Evolutionary conservation across 345 rosid genomes (phyloP), one percentile per base, ranked within the genome.

Genomic region (Citrus cavaleriei): DNA sequence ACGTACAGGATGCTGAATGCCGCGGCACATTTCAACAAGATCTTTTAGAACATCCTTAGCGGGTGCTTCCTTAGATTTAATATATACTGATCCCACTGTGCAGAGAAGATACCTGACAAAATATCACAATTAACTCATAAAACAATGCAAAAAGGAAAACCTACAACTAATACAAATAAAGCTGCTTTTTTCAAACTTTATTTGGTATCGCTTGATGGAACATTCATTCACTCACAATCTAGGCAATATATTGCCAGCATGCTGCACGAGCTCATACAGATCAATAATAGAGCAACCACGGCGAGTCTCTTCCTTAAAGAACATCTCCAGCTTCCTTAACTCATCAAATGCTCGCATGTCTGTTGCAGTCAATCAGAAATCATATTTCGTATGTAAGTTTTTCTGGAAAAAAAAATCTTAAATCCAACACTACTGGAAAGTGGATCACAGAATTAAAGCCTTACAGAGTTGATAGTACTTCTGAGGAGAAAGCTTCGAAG

Each of bases 21-120:
- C 99, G 70, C 97, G 99, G 66, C 99, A 96, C 99, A 96, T 96
- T 84, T 96, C 99, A 69, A 96, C 99, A 42, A 96, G 97, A 89
- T 96, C 99, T 84, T 94, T 96, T 63, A 96, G 98, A 70, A 96
- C 91, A 84, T 96, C 99, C 85, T 91, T 96, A 14, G 98, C 93
- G 65, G 99, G 99, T 77, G 98, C 98, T 89, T 96, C 99, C 88
- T 96, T 93, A 66, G 99, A 91, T 86, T 89, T 94, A 65, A 96
- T 94, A 76, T 96, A 96, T 27, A 96, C 98, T 21, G 98, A 96
- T 75, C 99, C 99, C 38, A 95, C 98, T 4, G 99, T 96, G 78
- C 99, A 94, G 32, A 96, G 94, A 60, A 96, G 97, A 87, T 96
- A 96, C 84, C 99, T 96, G 84, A 72, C 74, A 76, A 46, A 74